Percentiles rank a stretch among this genome's conserved stretches.
Conservation (phyloP, 2,329 filamentous ascomycete genomes). For the Dryadomyces quercus-mongolicae region DNA sequence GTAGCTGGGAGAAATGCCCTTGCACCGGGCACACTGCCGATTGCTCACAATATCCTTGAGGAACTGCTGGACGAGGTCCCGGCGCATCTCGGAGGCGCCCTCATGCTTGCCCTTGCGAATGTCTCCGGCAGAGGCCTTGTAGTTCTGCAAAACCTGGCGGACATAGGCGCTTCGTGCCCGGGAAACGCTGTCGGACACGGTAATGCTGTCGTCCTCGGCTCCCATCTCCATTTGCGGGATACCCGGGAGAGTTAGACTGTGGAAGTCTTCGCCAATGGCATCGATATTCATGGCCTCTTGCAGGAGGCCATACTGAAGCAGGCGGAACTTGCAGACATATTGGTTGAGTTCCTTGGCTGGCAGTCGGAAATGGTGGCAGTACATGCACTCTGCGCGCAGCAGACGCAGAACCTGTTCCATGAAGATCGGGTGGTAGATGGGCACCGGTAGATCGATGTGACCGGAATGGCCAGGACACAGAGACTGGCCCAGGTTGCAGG, state of each 20-base stretch:
- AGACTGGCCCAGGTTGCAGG: conserved; percentile 73
- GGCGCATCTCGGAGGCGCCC: conserved; percentile 64
- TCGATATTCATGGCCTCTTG: conserved; percentile 52
- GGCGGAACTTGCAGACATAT: conserved; percentile 70
- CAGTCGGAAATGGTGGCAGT: conserved; percentile 80
- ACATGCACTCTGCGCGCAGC: conserved; percentile 76
- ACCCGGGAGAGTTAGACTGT: conserved; percentile 28
- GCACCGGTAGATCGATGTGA: conserved; percentile 87
- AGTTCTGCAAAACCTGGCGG: conserved; percentile 53
- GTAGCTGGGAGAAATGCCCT: conserved; percentile 66
- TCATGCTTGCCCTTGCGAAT: conserved; percentile 64
- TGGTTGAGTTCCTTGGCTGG: conserved; percentile 64
- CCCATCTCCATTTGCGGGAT: conserved; percentile 36
- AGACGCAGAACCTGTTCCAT: conserved; percentile 84
- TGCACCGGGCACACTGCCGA: conserved; percentile 55
- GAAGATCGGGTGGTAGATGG: conserved; percentile 93
- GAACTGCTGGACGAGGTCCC: conserved; percentile 69
- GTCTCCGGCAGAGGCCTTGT: conserved; percentile 35
- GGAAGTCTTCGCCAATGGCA: conserved; percentile 32
- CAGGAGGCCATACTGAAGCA: conserved; percentile 75
- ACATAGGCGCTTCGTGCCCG: conserved; percentile 55
- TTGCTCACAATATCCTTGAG: conserved; percentile 57
- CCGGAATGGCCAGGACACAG: conserved; percentile 87
- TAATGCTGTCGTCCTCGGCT: conserved; percentile 51
- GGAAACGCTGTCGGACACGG: conserved; percentile 37